phyloP scores from a whole-genome alignment of 805 yeast species.

The Saturnispora besseyi region DNA sequence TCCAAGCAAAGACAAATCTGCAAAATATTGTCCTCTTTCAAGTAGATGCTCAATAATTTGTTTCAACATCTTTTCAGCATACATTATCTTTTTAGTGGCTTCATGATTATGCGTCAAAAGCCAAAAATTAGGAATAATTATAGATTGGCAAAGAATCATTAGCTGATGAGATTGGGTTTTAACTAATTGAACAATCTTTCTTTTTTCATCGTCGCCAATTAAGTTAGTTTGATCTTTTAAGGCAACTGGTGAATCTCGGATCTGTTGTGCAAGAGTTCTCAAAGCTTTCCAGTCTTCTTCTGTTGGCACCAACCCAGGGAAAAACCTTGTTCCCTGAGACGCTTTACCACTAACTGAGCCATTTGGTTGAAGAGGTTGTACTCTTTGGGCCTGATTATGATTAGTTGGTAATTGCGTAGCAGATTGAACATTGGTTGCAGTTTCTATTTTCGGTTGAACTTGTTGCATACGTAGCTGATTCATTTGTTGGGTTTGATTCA shows the following conservation, averaged over 20 bases:
- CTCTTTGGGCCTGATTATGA: slow-evolving; percentile 21
- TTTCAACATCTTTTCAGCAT: slow-evolving; percentile 69
- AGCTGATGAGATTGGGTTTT: slow-evolving; percentile 44
- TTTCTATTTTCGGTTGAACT: background rate
- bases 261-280: slow-evolving; percentile 59
- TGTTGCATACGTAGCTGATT: slow-evolving; percentile 6
- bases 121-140: slow-evolving; percentile 66
- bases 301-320: slow-evolving; percentile 33
- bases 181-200: slow-evolving; percentile 45
- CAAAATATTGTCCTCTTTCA: slow-evolving; percentile 42
- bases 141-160: slow-evolving; percentile 59
- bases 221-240: slow-evolving; percentile 56
- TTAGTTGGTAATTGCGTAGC: slow-evolving; percentile 27
- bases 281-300: slow-evolving; percentile 57
- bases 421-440: background rate
- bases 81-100: slow-evolving; percentile 68
- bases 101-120: slow-evolving; percentile 65
- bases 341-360: slow-evolving; percentile 6
- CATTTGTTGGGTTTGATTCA: slow-evolving; percentile 7
- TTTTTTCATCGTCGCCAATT: slow-evolving; percentile 57
- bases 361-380: slow-evolving; percentile 13
- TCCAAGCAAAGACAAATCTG: slow-evolving; percentile 63
- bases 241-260: slow-evolving; percentile 54
- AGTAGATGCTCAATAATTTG: slow-evolving; percentile 65
- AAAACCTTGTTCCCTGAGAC: slow-evolving; percentile 21